Conservation (phyloP, 306 rosid genomes). For the Pyrus communis region DNA sequence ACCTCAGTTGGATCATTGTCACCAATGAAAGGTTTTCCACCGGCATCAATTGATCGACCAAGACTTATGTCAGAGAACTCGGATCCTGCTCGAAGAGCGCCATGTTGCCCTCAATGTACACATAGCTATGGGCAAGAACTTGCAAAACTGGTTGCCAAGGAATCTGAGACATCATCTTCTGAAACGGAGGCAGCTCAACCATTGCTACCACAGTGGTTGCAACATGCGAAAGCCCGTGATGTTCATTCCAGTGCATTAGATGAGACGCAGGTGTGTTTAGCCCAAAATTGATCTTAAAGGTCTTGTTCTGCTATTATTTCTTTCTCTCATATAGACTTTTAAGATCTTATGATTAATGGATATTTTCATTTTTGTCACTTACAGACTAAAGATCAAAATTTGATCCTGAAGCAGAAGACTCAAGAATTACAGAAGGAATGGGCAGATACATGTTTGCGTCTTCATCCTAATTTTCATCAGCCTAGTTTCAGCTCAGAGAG, state of each 20-base stretch:
- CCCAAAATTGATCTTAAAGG: not conserved
- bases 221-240: slow-evolving; percentile 50
- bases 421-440: slow-evolving; percentile 76
- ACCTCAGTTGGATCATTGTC: slow-evolving; percentile 72
- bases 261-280: slow-evolving; percentile 46
- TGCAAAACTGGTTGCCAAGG: slow-evolving; percentile 41
- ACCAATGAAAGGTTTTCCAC: slow-evolving; percentile 51
- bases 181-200: slow-evolving; percentile 44
- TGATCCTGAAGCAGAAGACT: slow-evolving; percentile 43
- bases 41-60: slow-evolving; percentile 35
- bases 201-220: slow-evolving; percentile 83
- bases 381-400: slow-evolving; percentile 45
- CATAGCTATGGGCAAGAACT: slow-evolving; percentile 53
- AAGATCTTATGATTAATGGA: not conserved
- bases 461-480: slow-evolving; percentile 75
- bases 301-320: not conserved
- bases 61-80: slow-evolving; percentile 44
- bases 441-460: slow-evolving; percentile 57
- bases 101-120: slow-evolving; percentile 64
- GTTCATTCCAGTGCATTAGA: slow-evolving; percentile 37
- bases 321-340: not conserved
- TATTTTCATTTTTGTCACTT: slow-evolving; percentile 16
- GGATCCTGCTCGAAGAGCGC: slow-evolving; percentile 42
- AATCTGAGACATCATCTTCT: slow-evolving; percentile 49
- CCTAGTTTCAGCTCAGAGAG: slow-evolving; percentile 48